These are phyloP conservation scores for Lachnellula occidentalis DNA, from an alignment of 2,329 filamentous ascomycete genomes.

Conservation along the genomic window DNA sequence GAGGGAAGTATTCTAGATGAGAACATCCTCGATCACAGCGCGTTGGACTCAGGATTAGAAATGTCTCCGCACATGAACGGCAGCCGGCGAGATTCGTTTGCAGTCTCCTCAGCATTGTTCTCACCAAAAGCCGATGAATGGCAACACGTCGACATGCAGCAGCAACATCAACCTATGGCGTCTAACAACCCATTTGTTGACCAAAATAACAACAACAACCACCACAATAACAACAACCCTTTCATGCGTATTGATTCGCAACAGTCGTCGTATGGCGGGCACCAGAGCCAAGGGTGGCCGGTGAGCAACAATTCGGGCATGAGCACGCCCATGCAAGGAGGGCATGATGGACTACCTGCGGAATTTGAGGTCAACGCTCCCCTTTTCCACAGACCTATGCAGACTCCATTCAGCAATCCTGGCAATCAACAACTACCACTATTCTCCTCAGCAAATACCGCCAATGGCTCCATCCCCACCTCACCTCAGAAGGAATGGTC, in stretches of 20 bases:
- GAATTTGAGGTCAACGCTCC: constrained; percentile 49
- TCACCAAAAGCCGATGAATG: constrained; percentile 61
- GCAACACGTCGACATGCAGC: constrained; percentile 61
- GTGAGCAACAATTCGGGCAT: constrained; percentile 55
- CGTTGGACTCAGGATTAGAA: constrained; percentile 55
- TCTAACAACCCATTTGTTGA: constrained; percentile 60
- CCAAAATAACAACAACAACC: constrained; percentile 37
- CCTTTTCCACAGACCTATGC: constrained; percentile 47
- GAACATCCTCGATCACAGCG: constrained; percentile 52
- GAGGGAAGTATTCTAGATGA: constrained; percentile 57
- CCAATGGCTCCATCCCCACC: constrained; percentile 45
- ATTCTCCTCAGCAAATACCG: constrained; percentile 46
- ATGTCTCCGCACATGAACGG: constrained; percentile 58
- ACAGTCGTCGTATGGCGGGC: constrained; percentile 25
- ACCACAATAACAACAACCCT: constrained; percentile 49
- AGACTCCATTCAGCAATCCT: constrained; percentile 51
- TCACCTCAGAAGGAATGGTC: constrained; percentile 57
- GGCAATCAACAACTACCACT: constrained; percentile 46
- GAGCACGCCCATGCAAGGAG: constrained; percentile 64
- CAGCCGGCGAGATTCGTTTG: constrained; percentile 60
- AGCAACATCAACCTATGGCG: constrained; percentile 36
- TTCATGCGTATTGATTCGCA: constrained; percentile 62
- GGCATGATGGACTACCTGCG: constrained; percentile 55
- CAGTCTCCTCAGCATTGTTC: constrained; percentile 53
- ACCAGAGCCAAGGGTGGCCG: constrained; percentile 26